These are phyloP conservation scores for Eryngium alpinum DNA, from an alignment of 140 eudicot genomes.

Conservation along the genomic window DNA sequence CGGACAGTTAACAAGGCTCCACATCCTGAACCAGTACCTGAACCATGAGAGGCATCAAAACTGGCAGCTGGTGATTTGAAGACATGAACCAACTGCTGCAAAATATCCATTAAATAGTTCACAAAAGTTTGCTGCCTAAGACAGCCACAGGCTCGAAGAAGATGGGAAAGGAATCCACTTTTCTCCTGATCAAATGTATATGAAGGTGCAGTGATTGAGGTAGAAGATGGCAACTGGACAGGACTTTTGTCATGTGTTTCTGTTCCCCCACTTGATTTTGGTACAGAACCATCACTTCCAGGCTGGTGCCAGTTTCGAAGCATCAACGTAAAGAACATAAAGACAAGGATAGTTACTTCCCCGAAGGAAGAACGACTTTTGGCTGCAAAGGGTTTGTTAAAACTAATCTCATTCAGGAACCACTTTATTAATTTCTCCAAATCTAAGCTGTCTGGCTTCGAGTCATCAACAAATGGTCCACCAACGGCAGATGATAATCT, in stretches of 20 bases:
- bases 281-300: slow-evolving; percentile 53
- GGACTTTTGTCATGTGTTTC: slow-evolving; percentile 62
- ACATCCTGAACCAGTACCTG: slow-evolving; percentile 81
- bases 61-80: slow-evolving; percentile 70
- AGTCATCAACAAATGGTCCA: slow-evolving; percentile 87
- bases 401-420: slow-evolving; percentile 78
- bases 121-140: slow-evolving; percentile 88
- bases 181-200: slow-evolving; percentile 64
- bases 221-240: slow-evolving; percentile 34
- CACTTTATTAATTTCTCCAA: slow-evolving; percentile 80
- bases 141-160: slow-evolving; percentile 76
- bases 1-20: slow-evolving; percentile 88
- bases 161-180: slow-evolving; percentile 63
- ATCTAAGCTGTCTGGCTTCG: slow-evolving; percentile 65
- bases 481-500: slow-evolving; percentile 94
- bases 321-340: slow-evolving; percentile 95
- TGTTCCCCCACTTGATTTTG: slow-evolving; percentile 58
- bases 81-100: slow-evolving; percentile 81
- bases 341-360: slow-evolving; percentile 79
- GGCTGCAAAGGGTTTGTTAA: slow-evolving; percentile 57
- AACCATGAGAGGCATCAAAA: slow-evolving; percentile 57
- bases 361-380: slow-evolving; percentile 75
- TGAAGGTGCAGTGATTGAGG: slow-evolving; percentile 39
- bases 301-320: slow-evolving; percentile 97
- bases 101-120: slow-evolving; percentile 87